A percentile compares a stretch with the other conserved stretches of the same genome.
Conservation (phyloP, 768 basidiomycete genomes). For the Kwoniella mangroviensis region DNA sequence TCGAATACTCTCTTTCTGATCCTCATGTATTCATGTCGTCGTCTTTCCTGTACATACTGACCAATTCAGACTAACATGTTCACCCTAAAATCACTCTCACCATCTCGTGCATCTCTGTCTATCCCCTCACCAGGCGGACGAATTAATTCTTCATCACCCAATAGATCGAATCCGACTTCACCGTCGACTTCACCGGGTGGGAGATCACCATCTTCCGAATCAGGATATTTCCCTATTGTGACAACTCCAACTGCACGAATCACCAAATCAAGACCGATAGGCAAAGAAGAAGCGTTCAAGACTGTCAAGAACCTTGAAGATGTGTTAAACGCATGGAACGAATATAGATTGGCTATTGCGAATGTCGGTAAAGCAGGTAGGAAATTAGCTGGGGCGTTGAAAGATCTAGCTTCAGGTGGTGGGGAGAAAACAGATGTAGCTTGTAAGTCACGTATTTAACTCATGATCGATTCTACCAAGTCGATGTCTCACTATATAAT, state of each 20-base stretch:
- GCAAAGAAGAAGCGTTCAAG: conserved; percentile 17
- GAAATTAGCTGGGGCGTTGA: conserved; percentile 20
- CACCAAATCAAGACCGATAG: neutral
- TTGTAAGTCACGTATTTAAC: conserved; percentile 5
- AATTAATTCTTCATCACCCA: neutral
- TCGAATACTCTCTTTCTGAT: too few relatives aligned
- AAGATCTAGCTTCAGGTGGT: conserved; percentile 15
- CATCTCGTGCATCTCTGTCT: conserved; percentile 8
- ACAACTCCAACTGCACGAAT: neutral
- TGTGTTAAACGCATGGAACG: conserved; percentile 22
- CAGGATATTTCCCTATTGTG: neutral
- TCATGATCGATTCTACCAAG: neutral
- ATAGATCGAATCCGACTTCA: neutral
- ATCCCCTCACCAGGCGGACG: conserved; percentile 2
- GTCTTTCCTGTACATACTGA: too few relatives aligned
- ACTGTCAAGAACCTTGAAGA: conserved; percentile 21
- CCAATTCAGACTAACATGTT: neutral
- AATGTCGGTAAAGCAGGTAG: conserved; percentile 9
- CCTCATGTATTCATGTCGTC: too few relatives aligned
- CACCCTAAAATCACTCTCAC: conserved; percentile 8
- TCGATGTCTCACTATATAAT: neutral
- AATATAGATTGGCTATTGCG: conserved; percentile 13
- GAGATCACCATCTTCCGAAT: conserved; percentile 4
- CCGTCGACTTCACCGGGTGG: conserved; percentile 1
- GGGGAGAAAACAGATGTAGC: conserved; percentile 23